Conservation (phyloP, 768 basidiomycete species). For the Cystofilobasidium macerans region DNA sequence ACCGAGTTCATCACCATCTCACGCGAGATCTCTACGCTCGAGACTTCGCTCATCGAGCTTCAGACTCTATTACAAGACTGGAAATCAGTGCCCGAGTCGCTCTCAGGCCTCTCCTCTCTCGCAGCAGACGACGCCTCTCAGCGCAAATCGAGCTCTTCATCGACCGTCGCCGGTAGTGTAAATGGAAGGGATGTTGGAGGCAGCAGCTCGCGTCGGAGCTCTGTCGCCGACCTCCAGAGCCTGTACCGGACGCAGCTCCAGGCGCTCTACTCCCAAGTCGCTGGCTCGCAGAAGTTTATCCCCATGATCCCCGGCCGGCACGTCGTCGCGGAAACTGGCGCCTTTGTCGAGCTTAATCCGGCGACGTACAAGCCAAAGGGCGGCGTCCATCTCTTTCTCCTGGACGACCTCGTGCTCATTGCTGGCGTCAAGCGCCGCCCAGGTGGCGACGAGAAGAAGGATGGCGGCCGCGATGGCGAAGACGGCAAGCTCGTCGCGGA, state of each 20-base stretch:
- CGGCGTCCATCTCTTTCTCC: slow-evolving; percentile 73
- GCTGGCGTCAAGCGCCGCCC: slow-evolving; percentile 51
- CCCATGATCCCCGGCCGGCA: slow-evolving; percentile 85
- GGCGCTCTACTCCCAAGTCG: slow-evolving; percentile 72
- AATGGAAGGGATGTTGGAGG: too few species aligned
- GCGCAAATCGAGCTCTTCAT: background rate
- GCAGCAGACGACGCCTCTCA: slow-evolving; percentile 27
- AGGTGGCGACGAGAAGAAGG: slow-evolving; percentile 38
- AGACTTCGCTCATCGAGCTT: slow-evolving; percentile 95
- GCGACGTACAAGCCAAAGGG: slow-evolving; percentile 90
- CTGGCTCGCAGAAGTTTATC: slow-evolving; percentile 89
- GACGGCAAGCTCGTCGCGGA: slow-evolving; percentile 73
- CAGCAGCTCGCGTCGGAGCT: slow-evolving; percentile 35
- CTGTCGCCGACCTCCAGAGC: slow-evolving; percentile 85
- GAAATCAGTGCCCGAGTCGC: slow-evolving; percentile 70
- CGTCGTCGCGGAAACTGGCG: slow-evolving; percentile 72
- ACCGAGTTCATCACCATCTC: slow-evolving; percentile 93
- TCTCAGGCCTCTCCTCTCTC: slow-evolving; percentile 14
- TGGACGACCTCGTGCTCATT: slow-evolving; percentile 84
- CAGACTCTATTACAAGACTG: slow-evolving; percentile 89
- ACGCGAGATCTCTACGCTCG: slow-evolving; percentile 89
- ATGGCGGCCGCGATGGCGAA: slow-evolving; percentile 38
- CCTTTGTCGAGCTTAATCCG: slow-evolving; percentile 71
- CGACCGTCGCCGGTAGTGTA: slow-evolving; percentile 41
- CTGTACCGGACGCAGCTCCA: slow-evolving; percentile 94